phyloP scores from a whole-genome alignment of 768 basidiomycete genomes.

The Cubamyces sp. region DNA sequence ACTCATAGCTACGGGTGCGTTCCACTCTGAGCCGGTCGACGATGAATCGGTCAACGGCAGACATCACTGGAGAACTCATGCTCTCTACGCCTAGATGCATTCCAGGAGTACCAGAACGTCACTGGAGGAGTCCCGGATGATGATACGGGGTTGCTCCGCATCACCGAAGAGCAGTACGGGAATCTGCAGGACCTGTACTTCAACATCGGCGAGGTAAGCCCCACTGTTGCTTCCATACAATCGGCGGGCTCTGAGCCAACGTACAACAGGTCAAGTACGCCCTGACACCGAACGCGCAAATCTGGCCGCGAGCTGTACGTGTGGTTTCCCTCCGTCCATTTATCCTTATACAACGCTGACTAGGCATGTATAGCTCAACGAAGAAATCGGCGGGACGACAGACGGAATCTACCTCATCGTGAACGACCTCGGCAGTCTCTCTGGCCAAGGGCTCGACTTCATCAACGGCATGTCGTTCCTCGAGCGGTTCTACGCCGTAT shows the following conservation, averaged over 20 bases:
- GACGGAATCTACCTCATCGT: conserved; percentile 38
- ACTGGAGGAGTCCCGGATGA: conserved; percentile 37
- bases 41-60: too few relatives aligned
- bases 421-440: conserved; percentile 29
- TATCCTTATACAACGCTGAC: background rate
- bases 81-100: conserved; percentile 29
- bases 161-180: conserved; percentile 34
- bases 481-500: conserved; percentile 43
- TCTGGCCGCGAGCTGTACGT: conserved; percentile 42
- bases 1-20: conserved; percentile 36
- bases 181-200: conserved; percentile 30
- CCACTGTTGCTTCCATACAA: background rate
- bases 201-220: conserved; percentile 18
- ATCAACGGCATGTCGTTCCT: conserved; percentile 42
- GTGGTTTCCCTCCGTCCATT: background rate
- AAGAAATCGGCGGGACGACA: conserved; percentile 32
- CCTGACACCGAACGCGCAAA: conserved; percentile 48
- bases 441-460: conserved; percentile 41
- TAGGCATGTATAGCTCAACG: conserved; percentile 36
- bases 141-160: conserved; percentile 27
- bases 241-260: too few relatives aligned
- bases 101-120: conserved; percentile 30
- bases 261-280: conserved; percentile 35
- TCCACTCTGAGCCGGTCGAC: too few relatives aligned
- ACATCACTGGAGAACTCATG: too few relatives aligned